phyloP scores from a whole-genome alignment of 2,329 filamentous ascomycete species.

The Hirsutella minnesotensis region DNA sequence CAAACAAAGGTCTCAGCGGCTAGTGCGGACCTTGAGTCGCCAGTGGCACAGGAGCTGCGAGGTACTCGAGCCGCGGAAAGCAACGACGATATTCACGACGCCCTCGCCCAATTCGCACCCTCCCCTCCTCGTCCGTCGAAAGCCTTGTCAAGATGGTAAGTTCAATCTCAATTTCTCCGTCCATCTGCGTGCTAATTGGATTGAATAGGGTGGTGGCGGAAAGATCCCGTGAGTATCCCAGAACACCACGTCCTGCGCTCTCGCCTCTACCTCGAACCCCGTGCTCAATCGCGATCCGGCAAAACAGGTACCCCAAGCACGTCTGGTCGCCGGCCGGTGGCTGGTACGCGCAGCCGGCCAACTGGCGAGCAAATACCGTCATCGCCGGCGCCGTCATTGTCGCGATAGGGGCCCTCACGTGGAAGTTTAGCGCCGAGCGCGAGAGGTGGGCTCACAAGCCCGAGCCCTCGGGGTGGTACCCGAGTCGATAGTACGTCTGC shows the following conservation, averaged over 20 bases:
- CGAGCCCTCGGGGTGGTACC: slow-evolving; percentile 65
- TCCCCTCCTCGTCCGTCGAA: not conserved
- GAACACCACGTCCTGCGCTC: slow-evolving; percentile 4
- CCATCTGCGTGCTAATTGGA: not conserved
- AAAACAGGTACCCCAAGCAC: slow-evolving; percentile 81
- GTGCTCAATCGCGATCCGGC: not conserved
- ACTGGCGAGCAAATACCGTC: slow-evolving; percentile 90
- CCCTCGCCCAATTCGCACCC: not conserved
- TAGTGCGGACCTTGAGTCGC: too few species aligned
- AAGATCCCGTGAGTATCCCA: slow-evolving; percentile 37
- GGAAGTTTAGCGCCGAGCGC: slow-evolving; percentile 61
- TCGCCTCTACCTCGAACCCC: not conserved
- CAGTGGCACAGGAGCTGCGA: too few species aligned
- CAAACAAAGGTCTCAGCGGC: too few species aligned
- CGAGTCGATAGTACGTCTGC: slow-evolving; percentile 64
- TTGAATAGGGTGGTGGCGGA: slow-evolving; percentile 62
- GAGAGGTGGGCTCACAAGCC: slow-evolving; percentile 68
- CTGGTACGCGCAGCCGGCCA: slow-evolving; percentile 90
- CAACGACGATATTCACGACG: not conserved
- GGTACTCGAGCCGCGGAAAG: not conserved
- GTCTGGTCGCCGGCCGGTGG: slow-evolving; percentile 98
- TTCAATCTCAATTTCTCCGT: not conserved
- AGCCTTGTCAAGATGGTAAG: slow-evolving; percentile 43
- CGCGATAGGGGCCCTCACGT: slow-evolving; percentile 56
- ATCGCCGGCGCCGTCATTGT: slow-evolving; percentile 58